Percentiles rank a stretch among this genome's conserved stretches.
These are phyloP conservation scores for Lachnellula occidentalis DNA, from an alignment of 2,329 filamentous ascomycete genomes.

Conservation along the genomic window DNA sequence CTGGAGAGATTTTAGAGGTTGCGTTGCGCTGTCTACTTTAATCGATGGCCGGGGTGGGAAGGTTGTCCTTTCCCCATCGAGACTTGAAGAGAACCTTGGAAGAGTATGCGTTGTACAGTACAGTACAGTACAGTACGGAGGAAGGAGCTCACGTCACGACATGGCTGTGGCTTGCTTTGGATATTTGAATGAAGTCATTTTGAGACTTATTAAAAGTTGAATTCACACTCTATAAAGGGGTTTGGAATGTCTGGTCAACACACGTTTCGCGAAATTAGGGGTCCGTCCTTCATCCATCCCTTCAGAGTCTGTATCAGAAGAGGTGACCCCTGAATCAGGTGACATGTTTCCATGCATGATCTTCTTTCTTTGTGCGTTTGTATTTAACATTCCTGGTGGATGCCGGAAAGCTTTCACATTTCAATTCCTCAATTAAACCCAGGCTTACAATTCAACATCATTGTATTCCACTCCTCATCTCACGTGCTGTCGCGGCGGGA, in stretches of 20 bases:
- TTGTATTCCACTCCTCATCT: not conserved
- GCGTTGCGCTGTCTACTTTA: conserved; percentile 2
- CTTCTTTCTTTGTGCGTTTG: no score
- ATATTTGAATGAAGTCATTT: no score
- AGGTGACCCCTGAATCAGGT: not conserved
- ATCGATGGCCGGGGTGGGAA: conserved; percentile 14
- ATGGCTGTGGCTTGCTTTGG: not conserved
- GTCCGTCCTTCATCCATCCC: not conserved
- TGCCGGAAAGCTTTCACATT: no score
- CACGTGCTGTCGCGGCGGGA: conserved; percentile 3
- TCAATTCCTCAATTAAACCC: not conserved
- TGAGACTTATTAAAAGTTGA: not conserved
- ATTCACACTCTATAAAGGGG: not conserved
- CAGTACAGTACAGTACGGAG: no score
- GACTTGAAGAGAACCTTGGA: not conserved
- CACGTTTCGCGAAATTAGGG: not conserved
- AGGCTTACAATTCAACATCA: not conserved
- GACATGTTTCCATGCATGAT: not conserved
- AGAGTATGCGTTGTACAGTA: not conserved
- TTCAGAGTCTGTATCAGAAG: conserved; percentile 1
- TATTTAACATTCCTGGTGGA: no score
- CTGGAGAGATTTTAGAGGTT: conserved; percentile 4
- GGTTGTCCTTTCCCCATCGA: conserved; percentile 8
- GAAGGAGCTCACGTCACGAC: not conserved
- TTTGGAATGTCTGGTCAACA: not conserved